Conservation (phyloP, 1,284 basidiomycete genomes). For the Cryptococcus sp. region DNA sequence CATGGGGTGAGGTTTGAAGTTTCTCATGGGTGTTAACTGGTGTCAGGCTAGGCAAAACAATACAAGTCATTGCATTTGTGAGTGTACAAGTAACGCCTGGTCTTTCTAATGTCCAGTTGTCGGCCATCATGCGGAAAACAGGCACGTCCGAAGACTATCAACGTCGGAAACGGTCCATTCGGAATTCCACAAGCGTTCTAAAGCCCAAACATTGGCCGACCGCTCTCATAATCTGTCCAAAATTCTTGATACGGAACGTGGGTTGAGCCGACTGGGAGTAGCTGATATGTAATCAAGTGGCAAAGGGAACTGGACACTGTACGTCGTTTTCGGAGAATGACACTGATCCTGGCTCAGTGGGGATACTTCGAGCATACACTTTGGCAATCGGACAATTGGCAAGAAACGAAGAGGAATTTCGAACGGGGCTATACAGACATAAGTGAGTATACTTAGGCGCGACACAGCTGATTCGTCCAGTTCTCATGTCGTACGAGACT, state of each 20-base stretch:
- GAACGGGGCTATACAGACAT: slow-evolving; percentile 37
- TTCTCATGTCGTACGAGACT: slow-evolving; percentile 35
- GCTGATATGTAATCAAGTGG: slow-evolving; percentile 40
- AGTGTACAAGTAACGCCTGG: slow-evolving; percentile 3
- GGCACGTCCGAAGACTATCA: slow-evolving; percentile 40
- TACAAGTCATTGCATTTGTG: slow-evolving; percentile 45
- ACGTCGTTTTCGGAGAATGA: neutral
- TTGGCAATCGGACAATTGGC: slow-evolving; percentile 16
- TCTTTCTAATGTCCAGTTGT: slow-evolving; percentile 30
- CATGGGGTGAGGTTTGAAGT: slow-evolving; percentile 46
- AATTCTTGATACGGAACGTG: slow-evolving; percentile 46
- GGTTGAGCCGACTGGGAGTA: slow-evolving; percentile 20
- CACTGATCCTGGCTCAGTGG: slow-evolving; percentile 22
- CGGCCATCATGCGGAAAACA: slow-evolving; percentile 52
- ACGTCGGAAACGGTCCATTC: slow-evolving; percentile 22
- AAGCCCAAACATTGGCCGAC: slow-evolving; percentile 35
- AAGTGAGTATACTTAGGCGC: slow-evolving; percentile 17
- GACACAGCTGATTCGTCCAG: slow-evolving; percentile 13
- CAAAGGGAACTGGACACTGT: slow-evolving; percentile 49
- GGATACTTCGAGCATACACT: slow-evolving; percentile 42
- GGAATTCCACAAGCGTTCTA: slow-evolving; percentile 9
- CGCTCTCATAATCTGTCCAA: slow-evolving; percentile 44
- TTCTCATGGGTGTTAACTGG: neutral
- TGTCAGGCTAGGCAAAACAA: slow-evolving; percentile 47
- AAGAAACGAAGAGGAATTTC: slow-evolving; percentile 14